A percentile compares a stretch with the other conserved stretches of the same genome.
These are phyloP conservation scores for Lycium ferocissimum DNA, from an alignment of 257 asterid species.

Conservation along the genomic window DNA sequence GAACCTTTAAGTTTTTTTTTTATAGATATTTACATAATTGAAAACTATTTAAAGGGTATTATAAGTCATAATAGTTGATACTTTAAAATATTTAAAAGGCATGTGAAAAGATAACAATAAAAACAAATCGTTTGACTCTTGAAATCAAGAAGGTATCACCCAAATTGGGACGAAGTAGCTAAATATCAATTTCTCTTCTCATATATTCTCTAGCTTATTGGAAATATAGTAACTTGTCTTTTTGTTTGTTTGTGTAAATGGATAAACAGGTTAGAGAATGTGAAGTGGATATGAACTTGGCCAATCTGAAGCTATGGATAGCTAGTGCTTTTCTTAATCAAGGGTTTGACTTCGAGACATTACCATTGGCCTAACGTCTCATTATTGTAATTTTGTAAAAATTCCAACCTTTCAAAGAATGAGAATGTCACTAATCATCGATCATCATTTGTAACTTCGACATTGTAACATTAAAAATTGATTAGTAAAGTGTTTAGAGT, in stretches of 20 bases:
- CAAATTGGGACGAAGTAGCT: neutral
- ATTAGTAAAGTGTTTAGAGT: too few species aligned
- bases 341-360: slow-evolving; percentile 68
- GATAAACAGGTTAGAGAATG: slow-evolving; percentile 55
- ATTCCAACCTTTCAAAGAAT: neutral
- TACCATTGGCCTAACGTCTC: neutral
- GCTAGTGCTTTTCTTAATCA: slow-evolving; percentile 59
- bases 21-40: too few species aligned
- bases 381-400: neutral
- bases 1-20: too few species aligned
- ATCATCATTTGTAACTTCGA: neutral
- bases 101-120: too few species aligned
- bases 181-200: neutral
- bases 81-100: too few species aligned
- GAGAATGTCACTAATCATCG: neutral
- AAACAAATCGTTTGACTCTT: too few species aligned
- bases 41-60: too few species aligned
- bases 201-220: neutral
- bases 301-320: slow-evolving; percentile 70
- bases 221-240: neutral
- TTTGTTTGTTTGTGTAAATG: neutral
- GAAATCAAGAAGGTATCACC: too few species aligned
- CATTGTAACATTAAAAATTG: too few species aligned
- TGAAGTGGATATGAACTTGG: slow-evolving; percentile 54
- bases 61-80: too few species aligned